phyloP scores from a whole-genome alignment of 2,329 filamentous ascomycete species.

The Cyanodermella asteris region DNA sequence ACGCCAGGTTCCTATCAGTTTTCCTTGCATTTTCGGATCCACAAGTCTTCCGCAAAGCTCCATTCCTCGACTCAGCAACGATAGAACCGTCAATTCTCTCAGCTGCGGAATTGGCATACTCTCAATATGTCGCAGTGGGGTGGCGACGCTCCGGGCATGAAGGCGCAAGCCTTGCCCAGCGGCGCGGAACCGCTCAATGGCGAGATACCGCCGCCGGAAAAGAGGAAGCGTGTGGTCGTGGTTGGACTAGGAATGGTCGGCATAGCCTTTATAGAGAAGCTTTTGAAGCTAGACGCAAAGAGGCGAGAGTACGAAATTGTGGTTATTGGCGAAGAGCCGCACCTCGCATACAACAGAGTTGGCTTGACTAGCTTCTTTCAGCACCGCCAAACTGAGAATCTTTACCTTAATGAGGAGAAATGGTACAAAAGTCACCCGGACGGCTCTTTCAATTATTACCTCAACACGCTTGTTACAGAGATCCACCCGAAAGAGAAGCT shows the following conservation, averaged over 20 bases:
- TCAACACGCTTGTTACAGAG: constrained; percentile 52
- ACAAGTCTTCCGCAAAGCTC: too few species aligned
- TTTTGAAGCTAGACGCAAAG: constrained; percentile 64
- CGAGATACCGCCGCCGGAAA: constrained; percentile 7
- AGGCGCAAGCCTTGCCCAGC: too few species aligned
- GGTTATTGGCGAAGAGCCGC: constrained; percentile 70
- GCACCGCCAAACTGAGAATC: constrained; percentile 60
- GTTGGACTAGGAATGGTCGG: constrained; percentile 86
- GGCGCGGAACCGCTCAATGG: too few species aligned
- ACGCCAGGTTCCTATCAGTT: too few species aligned
- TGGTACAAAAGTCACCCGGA: constrained; percentile 42
- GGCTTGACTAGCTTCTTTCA: constrained; percentile 77
- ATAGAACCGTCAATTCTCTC: too few species aligned
- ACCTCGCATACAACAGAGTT: constrained; percentile 79
- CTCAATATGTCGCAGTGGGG: too few species aligned
- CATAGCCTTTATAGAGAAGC: constrained; percentile 73
- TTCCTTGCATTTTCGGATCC: too few species aligned
- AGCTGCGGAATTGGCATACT: too few species aligned
- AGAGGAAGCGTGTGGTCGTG: constrained; percentile 51
- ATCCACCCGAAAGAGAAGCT: constrained; percentile 42
- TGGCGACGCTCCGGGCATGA: too few species aligned
- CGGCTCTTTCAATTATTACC: constrained; percentile 48
- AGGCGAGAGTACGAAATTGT: constrained; percentile 56
- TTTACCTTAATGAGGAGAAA: constrained; percentile 70
- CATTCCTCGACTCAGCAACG: too few species aligned